Evolutionary conservation across 805 yeast species (phyloP), one percentile per base, ranked within the genome.

Genomic region (Metschnikowia henanensis): DNA sequence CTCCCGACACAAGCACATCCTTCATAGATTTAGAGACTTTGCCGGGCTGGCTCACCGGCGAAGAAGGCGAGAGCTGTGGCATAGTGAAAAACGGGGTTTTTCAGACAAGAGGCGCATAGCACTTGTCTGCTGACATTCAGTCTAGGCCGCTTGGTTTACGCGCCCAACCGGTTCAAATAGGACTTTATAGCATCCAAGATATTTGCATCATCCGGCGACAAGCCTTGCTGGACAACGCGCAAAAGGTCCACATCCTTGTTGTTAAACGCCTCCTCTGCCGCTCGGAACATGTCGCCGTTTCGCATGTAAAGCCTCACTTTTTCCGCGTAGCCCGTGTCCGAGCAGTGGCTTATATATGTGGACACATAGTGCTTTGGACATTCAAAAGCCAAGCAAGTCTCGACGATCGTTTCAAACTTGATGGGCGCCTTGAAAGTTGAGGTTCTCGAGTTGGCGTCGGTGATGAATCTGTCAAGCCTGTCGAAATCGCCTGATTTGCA

Each of bases 21-120:
- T 54, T 73, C 0, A 62, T 82, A 2, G 75, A 84, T 51, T 75
- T 85, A 0, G 65, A 72, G n/a, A 66, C 52, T 0, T 63, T 85
- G 13, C 95, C 96, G 0, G 76, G 80, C 23, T 87, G 90, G 91
- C 60, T 87, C 25, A 80, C 91, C 4, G 95, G 95, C 2, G 89
- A 86, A 59, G 83, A 82, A 48, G 84, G 86, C 0, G 53, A 62
- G 1, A 63, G 65, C 31, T 66, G 76, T 29, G 90, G 90, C 0
- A 54, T 49, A 50, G 34, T 68, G 66, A 38, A 21, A 29, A 21
- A 44, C 26, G 53, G 53, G 8, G 20, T 10, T 3, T 49, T 49
- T 29, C 34, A 15, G 30, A n/a, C 12, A 23, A 9, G 12, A 9
- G 8, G 12, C 26, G 12, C 26, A 23, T 17, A 10, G 19, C 21